Conservation (phyloP, 345 rosid genomes). For the Lepidium aucheri region DNA sequence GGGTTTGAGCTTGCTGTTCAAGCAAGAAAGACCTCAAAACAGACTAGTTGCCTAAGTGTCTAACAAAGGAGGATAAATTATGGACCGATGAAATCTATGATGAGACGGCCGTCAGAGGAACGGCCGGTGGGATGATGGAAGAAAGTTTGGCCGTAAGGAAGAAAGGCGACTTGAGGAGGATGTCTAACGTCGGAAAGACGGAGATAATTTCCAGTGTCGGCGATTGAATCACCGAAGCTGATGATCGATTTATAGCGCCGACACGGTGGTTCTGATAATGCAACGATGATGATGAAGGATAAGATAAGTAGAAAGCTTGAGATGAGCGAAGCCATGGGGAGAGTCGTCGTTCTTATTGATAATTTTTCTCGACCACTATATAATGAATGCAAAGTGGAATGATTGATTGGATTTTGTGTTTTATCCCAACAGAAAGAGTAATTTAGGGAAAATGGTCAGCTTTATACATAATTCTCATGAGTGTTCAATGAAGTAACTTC, state of each 20-base stretch:
- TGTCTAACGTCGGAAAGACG: not conserved
- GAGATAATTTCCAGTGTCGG: conserved; percentile 40
- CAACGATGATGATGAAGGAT: not conserved
- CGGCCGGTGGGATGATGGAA: conserved; percentile 42
- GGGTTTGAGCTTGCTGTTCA: not conserved
- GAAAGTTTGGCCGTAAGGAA: conserved; percentile 41
- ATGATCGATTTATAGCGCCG: conserved; percentile 24
- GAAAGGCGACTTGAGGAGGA: conserved; percentile 17
- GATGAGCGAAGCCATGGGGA: conserved; percentile 13
- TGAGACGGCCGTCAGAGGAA: conserved; percentile 28
- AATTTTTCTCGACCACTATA: not conserved
- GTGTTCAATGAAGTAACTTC: not conserved
- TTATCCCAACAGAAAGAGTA: not conserved
- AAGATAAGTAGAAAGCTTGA: conserved; percentile 3
- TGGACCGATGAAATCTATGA: conserved; percentile 34
- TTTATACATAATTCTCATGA: not conserved
- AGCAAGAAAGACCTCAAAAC: not conserved
- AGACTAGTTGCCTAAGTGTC: not conserved
- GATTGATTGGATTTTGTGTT: not conserved
- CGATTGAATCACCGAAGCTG: conserved; percentile 53
- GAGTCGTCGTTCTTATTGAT: too few relatives aligned
- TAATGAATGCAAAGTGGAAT: not conserved
- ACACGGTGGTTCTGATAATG: conserved; percentile 1
- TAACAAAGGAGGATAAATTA: not conserved
- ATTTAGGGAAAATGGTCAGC: not conserved